Conservation (phyloP, 345 rosid genomes). For the Anastatica hierochuntica region DNA sequence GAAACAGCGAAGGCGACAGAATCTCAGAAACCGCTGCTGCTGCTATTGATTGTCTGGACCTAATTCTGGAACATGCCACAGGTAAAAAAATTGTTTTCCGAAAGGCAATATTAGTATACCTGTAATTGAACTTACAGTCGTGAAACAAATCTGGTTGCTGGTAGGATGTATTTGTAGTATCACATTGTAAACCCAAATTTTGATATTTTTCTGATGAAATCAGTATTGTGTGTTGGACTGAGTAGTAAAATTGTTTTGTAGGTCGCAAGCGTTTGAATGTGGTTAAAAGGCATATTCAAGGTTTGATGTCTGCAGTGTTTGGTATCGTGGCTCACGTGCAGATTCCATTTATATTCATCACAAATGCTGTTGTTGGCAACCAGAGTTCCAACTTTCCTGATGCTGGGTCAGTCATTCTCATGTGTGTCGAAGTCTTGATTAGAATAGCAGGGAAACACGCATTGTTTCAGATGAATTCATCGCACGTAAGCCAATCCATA, state of each 20-base stretch:
- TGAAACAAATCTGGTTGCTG: too few relatives aligned
- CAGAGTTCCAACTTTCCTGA: slow-evolving; percentile 40
- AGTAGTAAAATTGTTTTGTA: too few relatives aligned
- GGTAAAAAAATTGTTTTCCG: slow-evolving; percentile 32
- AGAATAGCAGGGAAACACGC: slow-evolving; percentile 67
- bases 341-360: slow-evolving; percentile 52
- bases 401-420: slow-evolving; percentile 77
- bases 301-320: slow-evolving; percentile 58
- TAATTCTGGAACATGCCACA: slow-evolving; percentile 73
- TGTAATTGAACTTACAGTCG: background rate
- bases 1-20: slow-evolving; percentile 51
- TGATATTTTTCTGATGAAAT: background rate
- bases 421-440: slow-evolving; percentile 80
- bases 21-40: slow-evolving; percentile 64
- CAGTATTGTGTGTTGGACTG: slow-evolving; percentile 13
- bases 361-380: slow-evolving; percentile 14
- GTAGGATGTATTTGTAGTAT: too few relatives aligned
- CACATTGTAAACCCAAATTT: too few relatives aligned
- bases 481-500: slow-evolving; percentile 66
- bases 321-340: slow-evolving; percentile 68
- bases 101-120: background rate
- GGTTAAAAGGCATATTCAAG: slow-evolving; percentile 56
- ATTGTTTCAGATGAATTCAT: slow-evolving; percentile 55
- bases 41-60: slow-evolving; percentile 81
- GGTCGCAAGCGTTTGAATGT: slow-evolving; percentile 53